Percentiles rank a stretch among this genome's conserved stretches.
Conservation (phyloP, 2,329 filamentous ascomycete genomes). For the Colletotrichum orbiculare region DNA sequence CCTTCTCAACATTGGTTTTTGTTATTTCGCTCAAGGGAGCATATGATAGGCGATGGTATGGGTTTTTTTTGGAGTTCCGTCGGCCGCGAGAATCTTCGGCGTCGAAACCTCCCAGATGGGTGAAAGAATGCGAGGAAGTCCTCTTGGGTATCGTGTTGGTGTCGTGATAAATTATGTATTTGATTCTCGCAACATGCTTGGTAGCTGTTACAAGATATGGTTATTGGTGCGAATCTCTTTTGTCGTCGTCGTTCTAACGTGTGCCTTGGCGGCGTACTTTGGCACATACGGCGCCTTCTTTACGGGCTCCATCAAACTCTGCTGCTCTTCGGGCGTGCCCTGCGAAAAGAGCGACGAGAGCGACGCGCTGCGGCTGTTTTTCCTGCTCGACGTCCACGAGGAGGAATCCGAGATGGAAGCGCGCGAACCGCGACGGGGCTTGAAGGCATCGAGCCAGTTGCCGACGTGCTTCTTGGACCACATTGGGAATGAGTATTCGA, state of each 20-base stretch:
- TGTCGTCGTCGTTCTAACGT: conserved; percentile 55
- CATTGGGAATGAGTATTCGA: conserved; percentile 27
- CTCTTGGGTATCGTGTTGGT: conserved; percentile 12
- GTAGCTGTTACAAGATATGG: conserved; percentile 41
- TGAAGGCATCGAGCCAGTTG: conserved; percentile 30
- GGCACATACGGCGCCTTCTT: conserved; percentile 42
- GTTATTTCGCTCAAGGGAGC: not conserved
- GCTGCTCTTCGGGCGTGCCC: conserved; percentile 19
- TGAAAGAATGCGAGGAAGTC: not conserved
- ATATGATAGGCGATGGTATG: not conserved
- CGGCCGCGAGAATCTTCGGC: not conserved
- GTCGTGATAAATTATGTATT: conserved; percentile 1
- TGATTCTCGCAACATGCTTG: not conserved
- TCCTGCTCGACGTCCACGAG: conserved; percentile 10
- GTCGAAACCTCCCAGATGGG: not conserved
- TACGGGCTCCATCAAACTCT: conserved; percentile 27
- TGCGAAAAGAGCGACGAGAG: conserved; percentile 21
- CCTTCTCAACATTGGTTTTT: not conserved
- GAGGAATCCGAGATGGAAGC: conserved; percentile 14
- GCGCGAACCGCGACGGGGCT: conserved; percentile 26
- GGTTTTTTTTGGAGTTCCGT: too few species aligned
- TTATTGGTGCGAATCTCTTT: conserved; percentile 51
- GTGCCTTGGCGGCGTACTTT: conserved; percentile 53
- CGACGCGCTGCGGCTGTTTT: conserved; percentile 22
- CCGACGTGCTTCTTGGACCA: conserved; percentile 33